Evolutionary conservation across 768 basidiomycete species (phyloP), one percentile per base, ranked within the genome.

Genomic region (Xerocomus brunneocitrinus): DNA sequence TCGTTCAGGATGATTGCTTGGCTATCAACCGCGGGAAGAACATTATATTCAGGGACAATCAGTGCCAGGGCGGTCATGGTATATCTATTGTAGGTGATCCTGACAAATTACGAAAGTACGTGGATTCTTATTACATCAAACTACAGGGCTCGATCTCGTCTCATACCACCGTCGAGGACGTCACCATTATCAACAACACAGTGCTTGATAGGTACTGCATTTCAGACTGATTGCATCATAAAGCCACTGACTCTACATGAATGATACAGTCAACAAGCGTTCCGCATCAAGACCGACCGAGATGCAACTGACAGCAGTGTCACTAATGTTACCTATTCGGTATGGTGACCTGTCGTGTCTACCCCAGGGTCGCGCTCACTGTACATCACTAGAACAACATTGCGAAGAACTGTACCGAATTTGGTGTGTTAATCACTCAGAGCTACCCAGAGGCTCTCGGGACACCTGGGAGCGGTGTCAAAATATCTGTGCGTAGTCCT

Each of bases 351-450:
- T 30, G 25, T 5, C 4, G 1, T 31, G 27, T 45, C 38, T 39
- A 12, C 1, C 12, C 24, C 12, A 2, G 8, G 32, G 38, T 13
- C 3, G 7, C 9, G 45, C 44, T 58, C 9, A 57, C 32, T 28
- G 14, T 47, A 6, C 28, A 55, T 40, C 41, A 13, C 14, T n/a
- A 79, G 74, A 79, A 73, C 34, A 85, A 87, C 63, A 79, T 73
- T 13, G 81, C 76, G 2, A 77, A 66, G 8, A 78, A 78, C 9
- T 70, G 78, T 8, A 70, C 68, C 1, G 19, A 63, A 30, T 86
- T 77, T 52, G 85, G 84, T 31, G 67, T 87, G 0, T 48, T 87
- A 55, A 83, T 87, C 34, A 80, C 83, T 61, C 62, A 83, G 75
- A 84, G 81, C 61, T 85, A 86, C 62, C 82, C 84, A 5, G 56